These are phyloP conservation scores for Tetracladium maxilliforme DNA, from an alignment of 2,329 filamentous ascomycete genomes.

Conservation along the genomic window DNA sequence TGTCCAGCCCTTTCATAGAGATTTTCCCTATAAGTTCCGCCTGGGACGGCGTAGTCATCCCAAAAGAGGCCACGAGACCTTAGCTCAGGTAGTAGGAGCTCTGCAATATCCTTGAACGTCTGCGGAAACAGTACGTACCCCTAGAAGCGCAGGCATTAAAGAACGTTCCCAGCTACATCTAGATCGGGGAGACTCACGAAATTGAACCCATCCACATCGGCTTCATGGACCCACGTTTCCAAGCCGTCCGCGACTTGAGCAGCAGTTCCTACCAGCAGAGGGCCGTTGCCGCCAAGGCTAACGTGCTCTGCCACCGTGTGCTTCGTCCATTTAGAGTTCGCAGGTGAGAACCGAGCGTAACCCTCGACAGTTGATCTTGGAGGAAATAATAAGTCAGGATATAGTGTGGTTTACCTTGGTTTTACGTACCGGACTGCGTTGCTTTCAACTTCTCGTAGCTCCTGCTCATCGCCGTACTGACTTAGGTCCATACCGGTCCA, in stretches of 20 bases:
- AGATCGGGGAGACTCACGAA: constrained; percentile 32
- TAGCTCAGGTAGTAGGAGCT: constrained; percentile 50
- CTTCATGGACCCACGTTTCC: constrained; percentile 52
- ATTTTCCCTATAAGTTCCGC: too few relatives aligned
- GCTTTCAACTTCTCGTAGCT: constrained; percentile 35
- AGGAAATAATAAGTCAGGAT: constrained; percentile 37
- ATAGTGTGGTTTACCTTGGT: constrained; percentile 30
- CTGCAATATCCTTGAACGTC: constrained; percentile 53
- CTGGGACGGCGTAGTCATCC: too few relatives aligned
- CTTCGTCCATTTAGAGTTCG: constrained; percentile 57
- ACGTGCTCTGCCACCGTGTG: constrained; percentile 53
- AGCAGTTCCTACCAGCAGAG: constrained; percentile 48
- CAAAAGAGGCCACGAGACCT: constrained; percentile 41
- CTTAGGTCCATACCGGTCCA: constrained; percentile 58
- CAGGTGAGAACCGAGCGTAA: constrained; percentile 39
- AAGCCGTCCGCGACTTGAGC: constrained; percentile 51
- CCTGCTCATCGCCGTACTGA: constrained; percentile 46
- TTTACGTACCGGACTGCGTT: constrained; percentile 28
- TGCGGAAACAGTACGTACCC: constrained; percentile 53
- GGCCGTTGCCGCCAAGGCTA: constrained; percentile 51
- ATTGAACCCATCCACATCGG: constrained; percentile 64
- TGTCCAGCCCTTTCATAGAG: too few relatives aligned
- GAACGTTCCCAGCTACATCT: background rate
- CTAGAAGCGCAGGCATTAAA: constrained; percentile 11
- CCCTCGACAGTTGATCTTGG: constrained; percentile 36